Percentiles rank a stretch among this genome's conserved stretches.
phyloP scores from a whole-genome alignment of 78 protist species.

The Diacronema lutheri region DNA sequence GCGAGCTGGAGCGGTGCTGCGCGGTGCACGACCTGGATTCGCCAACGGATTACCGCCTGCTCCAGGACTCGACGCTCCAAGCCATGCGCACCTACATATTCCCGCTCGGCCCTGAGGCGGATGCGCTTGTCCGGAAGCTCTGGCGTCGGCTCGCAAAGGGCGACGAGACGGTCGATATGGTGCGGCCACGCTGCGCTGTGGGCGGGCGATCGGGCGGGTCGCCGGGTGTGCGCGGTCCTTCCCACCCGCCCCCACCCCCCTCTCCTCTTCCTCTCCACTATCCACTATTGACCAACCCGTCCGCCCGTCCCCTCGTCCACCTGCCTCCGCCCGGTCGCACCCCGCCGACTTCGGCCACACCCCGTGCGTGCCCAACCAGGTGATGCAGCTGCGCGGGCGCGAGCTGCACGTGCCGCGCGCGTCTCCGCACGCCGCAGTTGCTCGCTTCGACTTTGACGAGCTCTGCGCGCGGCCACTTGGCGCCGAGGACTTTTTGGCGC shows the following conservation, averaged over 20 bases:
- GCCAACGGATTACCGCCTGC: slow-evolving; percentile 72
- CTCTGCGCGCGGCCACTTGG: background rate
- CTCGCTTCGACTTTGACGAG: background rate
- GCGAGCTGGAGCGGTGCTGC: slow-evolving; percentile 48
- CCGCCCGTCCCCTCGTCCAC: no score
- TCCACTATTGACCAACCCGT: no score
- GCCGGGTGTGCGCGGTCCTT: no score
- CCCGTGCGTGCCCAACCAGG: no score
- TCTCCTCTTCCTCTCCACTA: no score
- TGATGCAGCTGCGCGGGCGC: background rate
- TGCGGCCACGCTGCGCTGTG: no score
- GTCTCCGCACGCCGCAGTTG: background rate
- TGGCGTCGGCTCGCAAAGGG: background rate
- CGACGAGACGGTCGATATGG: no score
- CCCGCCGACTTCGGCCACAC: no score
- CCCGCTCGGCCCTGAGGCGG: background rate
- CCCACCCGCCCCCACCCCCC: no score
- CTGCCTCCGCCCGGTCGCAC: no score
- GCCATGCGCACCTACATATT: background rate
- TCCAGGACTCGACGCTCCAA: background rate
- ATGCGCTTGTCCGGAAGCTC: background rate
- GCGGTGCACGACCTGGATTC: slow-evolving; percentile 54
- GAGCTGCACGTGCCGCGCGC: background rate
- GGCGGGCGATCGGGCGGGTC: no score
- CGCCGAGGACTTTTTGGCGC: background rate